Evolutionary conservation across 2,329 filamentous ascomycete genomes (phyloP).

Genomic region (Aspergillus sp.): DNA sequence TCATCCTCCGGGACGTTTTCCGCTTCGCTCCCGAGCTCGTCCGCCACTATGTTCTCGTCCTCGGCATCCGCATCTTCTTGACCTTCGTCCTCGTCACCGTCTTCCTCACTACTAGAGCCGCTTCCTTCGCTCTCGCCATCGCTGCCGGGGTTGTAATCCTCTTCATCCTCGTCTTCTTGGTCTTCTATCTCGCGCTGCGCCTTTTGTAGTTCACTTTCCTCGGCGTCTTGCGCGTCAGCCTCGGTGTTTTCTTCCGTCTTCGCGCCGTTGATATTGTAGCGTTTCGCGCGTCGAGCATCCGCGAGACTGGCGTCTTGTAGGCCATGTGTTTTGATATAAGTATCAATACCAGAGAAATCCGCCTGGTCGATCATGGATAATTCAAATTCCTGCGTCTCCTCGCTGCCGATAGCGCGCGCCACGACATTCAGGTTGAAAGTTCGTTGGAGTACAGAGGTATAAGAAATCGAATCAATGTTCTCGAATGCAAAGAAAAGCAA

Average conservation of each 20-base stretch:
- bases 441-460: slow-evolving; percentile 63
- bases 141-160: slow-evolving; percentile 53
- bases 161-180: slow-evolving; percentile 50
- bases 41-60: slow-evolving; percentile 37
- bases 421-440: slow-evolving; percentile 65
- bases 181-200: slow-evolving; percentile 55
- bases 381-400: slow-evolving; percentile 57
- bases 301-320: slow-evolving; percentile 65
- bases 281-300: slow-evolving; percentile 59
- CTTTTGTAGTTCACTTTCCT: slow-evolving; percentile 59
- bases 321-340: slow-evolving; percentile 60
- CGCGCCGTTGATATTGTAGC: slow-evolving; percentile 51
- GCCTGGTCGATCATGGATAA: slow-evolving; percentile 67
- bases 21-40: slow-evolving; percentile 47
- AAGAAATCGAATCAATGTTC: slow-evolving; percentile 59
- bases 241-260: slow-evolving; percentile 30
- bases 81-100: slow-evolving; percentile 30
- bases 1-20: slow-evolving; percentile 40
- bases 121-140: slow-evolving; percentile 50
- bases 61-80: slow-evolving; percentile 30
- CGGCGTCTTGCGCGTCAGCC: slow-evolving; percentile 33
- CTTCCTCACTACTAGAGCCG: slow-evolving; percentile 45
- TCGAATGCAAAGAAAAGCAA: slow-evolving; percentile 62
- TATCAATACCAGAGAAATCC: slow-evolving; percentile 62
- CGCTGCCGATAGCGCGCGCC: slow-evolving; percentile 38